phyloP scores from a whole-genome alignment of 352 stramenopile species.

The Globisporangium cederbergense region DNA sequence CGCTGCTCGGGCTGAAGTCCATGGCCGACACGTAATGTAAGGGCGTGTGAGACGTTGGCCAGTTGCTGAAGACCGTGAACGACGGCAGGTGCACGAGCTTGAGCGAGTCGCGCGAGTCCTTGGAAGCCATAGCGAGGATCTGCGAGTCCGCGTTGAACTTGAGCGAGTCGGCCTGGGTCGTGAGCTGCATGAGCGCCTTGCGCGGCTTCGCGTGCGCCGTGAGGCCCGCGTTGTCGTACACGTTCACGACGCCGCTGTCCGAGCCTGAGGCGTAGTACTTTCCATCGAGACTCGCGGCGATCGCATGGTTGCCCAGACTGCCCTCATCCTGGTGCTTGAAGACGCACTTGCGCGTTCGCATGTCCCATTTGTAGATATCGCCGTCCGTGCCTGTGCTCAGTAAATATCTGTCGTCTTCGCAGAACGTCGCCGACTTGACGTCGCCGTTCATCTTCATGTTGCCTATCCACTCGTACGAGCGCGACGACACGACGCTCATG shows the following conservation, averaged over 20 bases:
- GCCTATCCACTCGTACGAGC: conserved; percentile 91
- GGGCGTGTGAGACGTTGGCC: conserved; percentile 95
- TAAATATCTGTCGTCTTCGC: conserved; percentile 89
- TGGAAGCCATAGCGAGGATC: conserved; percentile 93
- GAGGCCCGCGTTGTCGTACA: conserved; percentile 89
- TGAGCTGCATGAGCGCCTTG: conserved; percentile 98
- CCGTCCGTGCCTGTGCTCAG: conserved; percentile 94
- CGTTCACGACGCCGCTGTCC: conserved; percentile 96
- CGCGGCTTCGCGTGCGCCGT: conserved; percentile 56
- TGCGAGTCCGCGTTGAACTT: conserved; percentile 93
- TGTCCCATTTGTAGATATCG: conserved; percentile 96
- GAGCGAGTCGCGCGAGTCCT: conserved; percentile 90
- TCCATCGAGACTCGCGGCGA: conserved; percentile 58
- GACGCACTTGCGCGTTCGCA: conserved; percentile 82
- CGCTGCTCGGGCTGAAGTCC: conserved; percentile 95
- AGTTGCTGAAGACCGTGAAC: conserved; percentile 96
- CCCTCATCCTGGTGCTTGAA: conserved; percentile 84
- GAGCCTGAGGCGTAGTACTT: conserved; percentile 91
- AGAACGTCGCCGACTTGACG: conserved; percentile 89
- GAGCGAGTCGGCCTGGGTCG: conserved; percentile 86
- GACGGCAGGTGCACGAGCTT: conserved; percentile 95
- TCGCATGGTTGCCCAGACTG: conserved; percentile 78
- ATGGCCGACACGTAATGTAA: conserved; percentile 95
- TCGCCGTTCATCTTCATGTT: conserved; percentile 97
- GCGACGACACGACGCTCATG: conserved; percentile 90